Evolutionary conservation across 2,329 filamentous ascomycete species (phyloP), one percentile per base, ranked within the genome.

Genomic region (Colletotrichum shisoi): DNA sequence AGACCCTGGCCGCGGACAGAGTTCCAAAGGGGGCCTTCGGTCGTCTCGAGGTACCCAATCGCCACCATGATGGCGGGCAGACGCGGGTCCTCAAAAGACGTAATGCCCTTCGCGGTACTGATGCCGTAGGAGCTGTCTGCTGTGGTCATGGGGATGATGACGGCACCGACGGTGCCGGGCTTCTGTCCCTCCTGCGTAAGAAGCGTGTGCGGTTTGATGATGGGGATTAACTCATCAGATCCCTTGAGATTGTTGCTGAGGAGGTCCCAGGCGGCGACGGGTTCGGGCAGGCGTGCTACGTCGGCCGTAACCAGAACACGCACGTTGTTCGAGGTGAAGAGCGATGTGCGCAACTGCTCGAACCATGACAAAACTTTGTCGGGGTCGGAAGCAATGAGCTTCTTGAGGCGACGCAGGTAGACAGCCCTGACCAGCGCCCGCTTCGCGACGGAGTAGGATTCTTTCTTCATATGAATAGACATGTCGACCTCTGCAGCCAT

Each of bases 11-110:
- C 95, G 53, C 95, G 92, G 56, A 98, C 91, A 0, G 93, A 92
- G 70, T 91, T 91, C 94, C 95, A 98, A 39, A 99, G 87, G 0
- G 95, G 95, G 0, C 95, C 95, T 78, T 99, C 95, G 19, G 96
- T 91, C 0, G 93, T 89, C 75, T 97, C 94, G 68, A 99, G 89
- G 75, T 97, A 98, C 21, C 93, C 89, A 57, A 93, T 87, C 0
- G 94, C 93, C 8, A 99, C 94, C 76, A 96, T 87, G 58, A 97
- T 84, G 2, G 94, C 89, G 0, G 95, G 93, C 1, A 98, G 83
- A 17, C 87, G 85, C 0, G 93, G 89, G 73, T 97, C 90, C 4
- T 85, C 83, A 74, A 91, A 94, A 0, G 90, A 92, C 27, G 87
- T 85, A 17, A 94, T 86, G 6, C 94, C 94, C 48, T 86, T 85